Evolutionary conservation across 257 asterid genomes (phyloP), one percentile per base, ranked within the genome.

Genomic region (Mentha longifolia): DNA sequence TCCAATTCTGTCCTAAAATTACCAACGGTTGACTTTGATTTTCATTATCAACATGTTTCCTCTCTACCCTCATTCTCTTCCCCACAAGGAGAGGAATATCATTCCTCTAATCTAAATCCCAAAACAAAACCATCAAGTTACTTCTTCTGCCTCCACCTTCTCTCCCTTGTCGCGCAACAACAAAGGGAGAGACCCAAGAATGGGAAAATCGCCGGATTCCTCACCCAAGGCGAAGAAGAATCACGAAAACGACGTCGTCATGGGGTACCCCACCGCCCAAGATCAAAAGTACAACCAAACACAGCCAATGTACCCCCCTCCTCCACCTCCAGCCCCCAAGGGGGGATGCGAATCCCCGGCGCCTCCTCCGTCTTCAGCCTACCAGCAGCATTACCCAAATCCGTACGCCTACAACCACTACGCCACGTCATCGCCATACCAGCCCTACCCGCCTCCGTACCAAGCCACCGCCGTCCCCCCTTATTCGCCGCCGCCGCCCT

Each of bases 261-360:
- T 76, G 76, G 90, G 87, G 33, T 87, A 81, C 67, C 88, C 89
- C 1, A 55, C 82, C 54, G 3, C 54, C 25, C 51, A 39, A 2
- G 78, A 76, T 13, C 9, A 50, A 14, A 42, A 66, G 69, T 35
- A 35, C 39, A 70, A 47, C 16, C 81, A 51, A 41, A 25, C 70
- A 6, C 72, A 66, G 7, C 71, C 77, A 31, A 74, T 67, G 63
- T 56, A 69, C 54, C 73, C 33, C 8, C 51, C 47, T 35, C 73
- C 33, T 2, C 67, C 25, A 1, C 60, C 65, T 5, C 47, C 4
- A 71, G 82, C 67, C n/a, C n/a, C n/a, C n/a, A n/a, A n/a, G n/a
- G n/a, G n/a, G n/a, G n/a, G n/a, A n/a, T n/a, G n/a, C n/a, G n/a
- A n/a, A n/a, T n/a, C n/a, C n/a, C n/a, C n/a, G n/a, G n/a, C n/a